Base-by-base conservation (phyloP, 129 eudicot species). In the Flaveria brownii region DNA sequence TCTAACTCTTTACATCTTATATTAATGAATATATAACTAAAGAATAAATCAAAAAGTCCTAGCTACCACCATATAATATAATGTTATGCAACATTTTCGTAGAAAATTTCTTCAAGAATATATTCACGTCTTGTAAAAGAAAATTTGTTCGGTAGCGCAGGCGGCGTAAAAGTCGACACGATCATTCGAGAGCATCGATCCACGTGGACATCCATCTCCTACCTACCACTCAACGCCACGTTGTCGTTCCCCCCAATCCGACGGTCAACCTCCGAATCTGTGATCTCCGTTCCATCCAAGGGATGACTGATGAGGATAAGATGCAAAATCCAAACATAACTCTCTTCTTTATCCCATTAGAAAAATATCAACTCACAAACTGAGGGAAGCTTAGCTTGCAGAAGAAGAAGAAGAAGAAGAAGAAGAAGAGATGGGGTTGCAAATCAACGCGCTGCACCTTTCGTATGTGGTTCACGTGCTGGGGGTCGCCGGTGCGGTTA, bases 381-480 rank as follows among this genome's bases (percentile, higher is more conserved):
- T 71, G 45, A 71, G 12, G 46, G 68, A 66, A 60, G 5, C 36
- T 30, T 3, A 39, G 18, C 60, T 49, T 33, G 39, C 39, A 33
- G 39, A 4, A 33, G 39, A 43, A 11, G 71, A 65, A 60, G 74
- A 66, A 70, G 72, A 67, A 78, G 82, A 73, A 30, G 70, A 55
- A 80, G 62, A 84, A 84, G 91, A 86, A 86, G 63, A 69, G 67
- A 11, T 86, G 80, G 84, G 45, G 68, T 18, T 80, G 76, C 73
- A 70, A 57, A 69, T 86, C 13, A 90, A 88, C 74, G 92, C 98
- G 25, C 2, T 82, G 75, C 83, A 84, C 12, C 73, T 90, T 46
- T 82, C 97, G 7, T 88, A 60, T 63, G 97, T 76, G 69, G 87
- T 83, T 8, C 98, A 93, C 82, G 85, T 81, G 75, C 87, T 93